Evolutionary conservation across 352 stramenopile species (phyloP).

Genomic region (Globisporangium acanthophoron): DNA sequence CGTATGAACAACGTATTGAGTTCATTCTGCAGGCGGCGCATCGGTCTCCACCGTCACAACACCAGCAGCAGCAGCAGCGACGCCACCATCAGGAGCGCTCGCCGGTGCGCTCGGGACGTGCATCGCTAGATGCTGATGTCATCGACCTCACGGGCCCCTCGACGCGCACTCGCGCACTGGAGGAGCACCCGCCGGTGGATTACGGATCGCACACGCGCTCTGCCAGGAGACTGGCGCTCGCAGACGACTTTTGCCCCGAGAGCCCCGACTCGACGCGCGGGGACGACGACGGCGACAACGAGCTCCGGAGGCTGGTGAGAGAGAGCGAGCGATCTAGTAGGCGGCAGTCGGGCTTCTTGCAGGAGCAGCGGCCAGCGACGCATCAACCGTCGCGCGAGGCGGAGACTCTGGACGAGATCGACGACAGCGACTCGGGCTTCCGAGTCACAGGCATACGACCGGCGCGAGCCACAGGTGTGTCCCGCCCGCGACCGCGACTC

Average conservation of each 20-base stretch:
- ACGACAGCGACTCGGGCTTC: neutral
- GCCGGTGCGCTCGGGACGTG: neutral
- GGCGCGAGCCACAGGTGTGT: neutral
- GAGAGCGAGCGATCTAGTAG: constrained; percentile 7
- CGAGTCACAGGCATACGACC: neutral
- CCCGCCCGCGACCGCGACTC: constrained; percentile 12
- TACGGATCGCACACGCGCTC: neutral
- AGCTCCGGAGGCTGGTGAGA: neutral
- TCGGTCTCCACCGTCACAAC: neutral
- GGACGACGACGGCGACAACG: neutral
- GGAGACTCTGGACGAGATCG: neutral
- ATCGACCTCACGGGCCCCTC: constrained; percentile 62
- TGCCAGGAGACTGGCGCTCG: constrained; percentile 1
- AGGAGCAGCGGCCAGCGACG: constrained; percentile 9
- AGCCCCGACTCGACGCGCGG: constrained; percentile 33
- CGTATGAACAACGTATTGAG: neutral
- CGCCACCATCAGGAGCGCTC: neutral
- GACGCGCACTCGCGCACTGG: constrained; percentile 4
- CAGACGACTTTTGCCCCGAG: constrained; percentile 51
- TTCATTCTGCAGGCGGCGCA: neutral
- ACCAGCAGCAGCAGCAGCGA: neutral
- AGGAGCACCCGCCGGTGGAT: neutral
- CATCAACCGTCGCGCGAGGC: neutral
- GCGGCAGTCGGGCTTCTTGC: constrained; percentile 34
- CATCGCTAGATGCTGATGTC: constrained; percentile 19